Evolutionary conservation across 2,329 filamentous ascomycete species (phyloP), one percentile per base, ranked within the genome.

Genomic region (Tolypocladium paradoxum): DNA sequence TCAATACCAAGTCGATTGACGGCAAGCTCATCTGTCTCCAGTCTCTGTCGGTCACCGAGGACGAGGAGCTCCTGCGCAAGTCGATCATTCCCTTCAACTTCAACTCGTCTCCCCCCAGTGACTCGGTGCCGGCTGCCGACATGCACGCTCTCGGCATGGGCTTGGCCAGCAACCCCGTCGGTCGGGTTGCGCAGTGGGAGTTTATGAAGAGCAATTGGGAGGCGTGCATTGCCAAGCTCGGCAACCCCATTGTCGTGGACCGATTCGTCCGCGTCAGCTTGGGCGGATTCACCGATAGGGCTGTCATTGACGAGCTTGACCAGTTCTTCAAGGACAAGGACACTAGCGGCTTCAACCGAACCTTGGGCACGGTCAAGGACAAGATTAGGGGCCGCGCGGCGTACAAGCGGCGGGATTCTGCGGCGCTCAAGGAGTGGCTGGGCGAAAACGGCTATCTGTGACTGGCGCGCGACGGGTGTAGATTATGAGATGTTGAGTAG

Each of bases 311-410:
- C 58, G 90, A 96, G 52, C 93, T 99, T 62, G 77, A 84, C 49
- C 68, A 72, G 3, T 99, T 99, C 77, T 99, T 97, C 76, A 77
- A 81, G 61, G 79, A 81, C 62, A 95, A 92, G 76, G 88, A 97
- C 64, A 92, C 87, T 20, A 83, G 83, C 62, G 87, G 84, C 49
- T 97, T 91, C 69, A 88, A 95, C 67, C 84, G 93, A 53, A 91
- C 89, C 4, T 72, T 99, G 50, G 85, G 86, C 59, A 89, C 95
- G 59, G 85, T 92, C 57, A 84, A 85, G 67, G 93, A 97, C 67
- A 90, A 85, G 57, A 88, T 97, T 59, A 81, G 84, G 43, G 89
- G 87, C 12, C 85, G 91, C 62, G 90, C 90, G 5, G 82, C 82
- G 40, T 99, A 96, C 75, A 84, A 84, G 66, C 75, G 83, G 68